Conservation (phyloP, 179 eudicot genomes). For the Heliamphora pulchella region DNA sequence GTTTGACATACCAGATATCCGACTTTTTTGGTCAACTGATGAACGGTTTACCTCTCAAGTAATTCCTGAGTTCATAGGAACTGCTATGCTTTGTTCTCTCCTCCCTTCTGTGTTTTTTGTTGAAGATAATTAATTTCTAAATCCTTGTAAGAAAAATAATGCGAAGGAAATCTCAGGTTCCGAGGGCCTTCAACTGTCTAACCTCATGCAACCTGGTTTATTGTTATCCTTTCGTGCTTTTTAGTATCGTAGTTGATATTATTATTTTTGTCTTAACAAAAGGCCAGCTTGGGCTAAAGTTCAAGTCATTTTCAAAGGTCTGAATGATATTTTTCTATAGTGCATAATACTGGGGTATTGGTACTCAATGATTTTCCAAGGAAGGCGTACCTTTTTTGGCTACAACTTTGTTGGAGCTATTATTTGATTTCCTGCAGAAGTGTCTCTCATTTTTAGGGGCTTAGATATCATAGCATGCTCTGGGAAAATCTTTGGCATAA, state of each 20-base stretch:
- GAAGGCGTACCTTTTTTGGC: neutral
- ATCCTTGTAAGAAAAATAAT: neutral
- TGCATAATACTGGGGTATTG: neutral
- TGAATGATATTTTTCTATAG: neutral
- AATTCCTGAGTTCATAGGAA: constrained; percentile 13
- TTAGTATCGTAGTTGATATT: neutral
- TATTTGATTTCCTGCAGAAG: neutral
- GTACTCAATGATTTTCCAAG: neutral
- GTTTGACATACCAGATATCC: constrained; percentile 83
- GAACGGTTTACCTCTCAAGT: constrained; percentile 94
- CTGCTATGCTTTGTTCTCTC: neutral
- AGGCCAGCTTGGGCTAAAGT: constrained; percentile 74
- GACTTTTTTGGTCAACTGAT: constrained; percentile 82
- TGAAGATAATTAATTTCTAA: neutral
- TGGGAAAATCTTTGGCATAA: neutral
- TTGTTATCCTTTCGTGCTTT: neutral
- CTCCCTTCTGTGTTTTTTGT: neutral
- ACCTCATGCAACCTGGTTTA: neutral
- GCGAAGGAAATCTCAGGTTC: neutral
- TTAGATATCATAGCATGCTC: neutral
- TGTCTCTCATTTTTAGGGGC: neutral
- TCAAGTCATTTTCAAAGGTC: constrained; percentile 96
- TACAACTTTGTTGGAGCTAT: neutral
- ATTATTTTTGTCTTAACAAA: constrained; percentile 14
- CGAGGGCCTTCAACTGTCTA: neutral